A percentile compares a stretch with the other conserved stretches of the same genome.
Conservation (phyloP, 1,284 basidiomycete genomes). For the Apiotrichum porosum region DNA sequence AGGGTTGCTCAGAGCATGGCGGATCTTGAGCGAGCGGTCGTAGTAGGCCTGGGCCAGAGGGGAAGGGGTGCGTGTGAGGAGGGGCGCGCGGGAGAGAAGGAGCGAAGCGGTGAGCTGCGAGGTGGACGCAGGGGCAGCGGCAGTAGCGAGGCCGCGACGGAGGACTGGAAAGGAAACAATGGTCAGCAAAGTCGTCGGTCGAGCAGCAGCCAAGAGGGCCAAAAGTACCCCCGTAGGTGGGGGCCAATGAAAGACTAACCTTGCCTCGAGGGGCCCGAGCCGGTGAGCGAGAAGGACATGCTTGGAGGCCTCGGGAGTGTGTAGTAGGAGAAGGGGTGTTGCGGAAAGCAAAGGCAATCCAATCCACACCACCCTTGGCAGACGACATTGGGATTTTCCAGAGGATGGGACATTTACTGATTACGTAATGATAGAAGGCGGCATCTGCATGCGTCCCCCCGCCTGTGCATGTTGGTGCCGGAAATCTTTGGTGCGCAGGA, state of each 20-base stretch:
- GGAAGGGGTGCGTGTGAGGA: constrained; percentile 70
- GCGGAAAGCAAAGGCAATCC: too few relatives aligned
- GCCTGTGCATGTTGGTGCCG: too few relatives aligned
- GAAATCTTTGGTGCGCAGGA: too few relatives aligned
- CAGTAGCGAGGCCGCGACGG: constrained; percentile 13
- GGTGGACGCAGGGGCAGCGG: constrained; percentile 13
- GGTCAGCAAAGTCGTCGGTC: background rate
- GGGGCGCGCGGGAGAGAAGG: constrained; percentile 77
- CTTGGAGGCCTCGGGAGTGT: background rate
- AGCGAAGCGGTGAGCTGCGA: constrained; percentile 51
- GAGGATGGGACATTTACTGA: too few relatives aligned
- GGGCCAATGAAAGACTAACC: constrained; percentile 1
- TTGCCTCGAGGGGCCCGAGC: constrained; percentile 17
- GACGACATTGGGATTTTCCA: too few relatives aligned
- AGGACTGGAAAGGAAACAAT: background rate
- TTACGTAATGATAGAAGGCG: too few relatives aligned
- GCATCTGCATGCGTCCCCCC: too few relatives aligned
- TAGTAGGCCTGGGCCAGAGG: constrained; percentile 80
- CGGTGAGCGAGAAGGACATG: constrained; percentile 13
- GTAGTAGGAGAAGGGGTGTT: background rate
- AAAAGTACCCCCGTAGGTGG: too few relatives aligned
- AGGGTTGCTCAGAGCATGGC: constrained; percentile 80
- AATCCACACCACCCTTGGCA: too few relatives aligned
- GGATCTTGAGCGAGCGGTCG: constrained; percentile 76
- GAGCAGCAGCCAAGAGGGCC: background rate